These are phyloP conservation scores for Passalora sequoiae DNA, from an alignment of 2,329 filamentous ascomycete genomes.

Conservation along the genomic window DNA sequence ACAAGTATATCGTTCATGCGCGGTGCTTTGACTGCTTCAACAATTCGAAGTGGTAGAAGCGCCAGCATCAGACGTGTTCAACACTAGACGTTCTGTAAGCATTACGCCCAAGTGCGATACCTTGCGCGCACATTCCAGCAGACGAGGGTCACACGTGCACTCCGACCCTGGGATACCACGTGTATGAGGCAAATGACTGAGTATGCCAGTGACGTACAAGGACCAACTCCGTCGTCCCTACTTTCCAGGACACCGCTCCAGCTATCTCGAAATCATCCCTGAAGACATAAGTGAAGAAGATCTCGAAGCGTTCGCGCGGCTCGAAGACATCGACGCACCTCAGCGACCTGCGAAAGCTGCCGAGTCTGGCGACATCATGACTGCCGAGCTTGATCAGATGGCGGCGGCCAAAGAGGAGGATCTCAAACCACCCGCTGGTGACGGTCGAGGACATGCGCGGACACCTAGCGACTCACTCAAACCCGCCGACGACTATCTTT, in stretches of 20 bases:
- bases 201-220: slow-evolving; percentile 21
- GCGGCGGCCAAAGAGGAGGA: slow-evolving; percentile 29
- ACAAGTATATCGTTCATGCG: too few species aligned
- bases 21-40: too few species aligned
- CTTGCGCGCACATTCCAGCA: background rate
- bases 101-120: background rate
- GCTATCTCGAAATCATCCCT: slow-evolving; percentile 28
- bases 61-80: too few species aligned
- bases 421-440: slow-evolving; percentile 16
- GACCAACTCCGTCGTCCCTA: slow-evolving; percentile 22
- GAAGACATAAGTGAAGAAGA: slow-evolving; percentile 30
- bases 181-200: too few species aligned
- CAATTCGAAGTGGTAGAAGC: too few species aligned
- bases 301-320: slow-evolving; percentile 24
- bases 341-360: slow-evolving; percentile 10
- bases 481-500: slow-evolving; percentile 29
- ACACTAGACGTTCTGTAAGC: slow-evolving; percentile 4
- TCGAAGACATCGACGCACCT: slow-evolving; percentile 25
- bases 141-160: slow-evolving; percentile 1
- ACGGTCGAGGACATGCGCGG: slow-evolving; percentile 10
- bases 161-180: too few species aligned
- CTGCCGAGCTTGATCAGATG: slow-evolving; percentile 27
- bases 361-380: slow-evolving; percentile 21
- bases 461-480: slow-evolving; percentile 18
- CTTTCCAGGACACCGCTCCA: slow-evolving; percentile 25